Percentiles rank a stretch among this genome's conserved stretches.
Evolutionary conservation across 805 yeast genomes (phyloP).

Genomic region (Candida sithepensis): DNA sequence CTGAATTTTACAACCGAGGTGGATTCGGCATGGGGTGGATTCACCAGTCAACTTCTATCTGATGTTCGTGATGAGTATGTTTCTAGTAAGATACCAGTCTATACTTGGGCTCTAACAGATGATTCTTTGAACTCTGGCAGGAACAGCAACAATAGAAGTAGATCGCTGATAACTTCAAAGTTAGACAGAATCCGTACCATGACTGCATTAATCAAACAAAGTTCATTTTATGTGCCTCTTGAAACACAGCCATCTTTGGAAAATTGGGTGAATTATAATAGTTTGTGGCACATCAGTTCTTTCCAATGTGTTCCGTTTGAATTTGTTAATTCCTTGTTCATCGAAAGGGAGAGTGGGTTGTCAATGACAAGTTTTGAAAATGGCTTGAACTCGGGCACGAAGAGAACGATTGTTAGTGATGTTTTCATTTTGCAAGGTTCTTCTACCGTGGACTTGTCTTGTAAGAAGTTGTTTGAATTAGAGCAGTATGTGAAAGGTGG

Average conservation of each 20-base stretch:
- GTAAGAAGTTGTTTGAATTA: conserved; percentile 5
- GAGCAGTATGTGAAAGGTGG: not conserved
- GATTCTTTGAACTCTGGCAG: not conserved
- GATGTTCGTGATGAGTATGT: conserved; percentile 67
- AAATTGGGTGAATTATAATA: conserved; percentile 20
- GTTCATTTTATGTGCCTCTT: conserved; percentile 59
- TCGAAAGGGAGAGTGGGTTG: conserved; percentile 31
- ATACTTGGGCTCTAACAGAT: conserved; percentile 41
- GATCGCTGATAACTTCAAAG: conserved; percentile 6
- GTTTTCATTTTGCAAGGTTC: conserved; percentile 3
- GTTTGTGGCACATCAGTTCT: conserved; percentile 43
- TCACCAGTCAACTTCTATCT: conserved; percentile 47
- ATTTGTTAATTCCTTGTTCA: conserved; percentile 37
- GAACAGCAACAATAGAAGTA: conserved; percentile 2
- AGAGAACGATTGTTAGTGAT: conserved; percentile 29
- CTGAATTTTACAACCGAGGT: conserved; percentile 65
- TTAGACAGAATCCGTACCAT: conserved; percentile 44
- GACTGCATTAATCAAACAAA: conserved; percentile 41
- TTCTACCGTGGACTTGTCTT: conserved; percentile 5
- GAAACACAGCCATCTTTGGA: conserved; percentile 19
- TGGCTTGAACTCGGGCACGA: conserved; percentile 38
- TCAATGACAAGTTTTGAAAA: conserved; percentile 43
- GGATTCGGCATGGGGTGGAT: conserved; percentile 86
- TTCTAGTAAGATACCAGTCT: conserved; percentile 39
- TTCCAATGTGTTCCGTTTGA: conserved; percentile 42